Percentiles rank a stretch among this genome's conserved stretches.
Conservation (phyloP, 1,284 basidiomycete species). For the Papiliotrema terrestris region DNA sequence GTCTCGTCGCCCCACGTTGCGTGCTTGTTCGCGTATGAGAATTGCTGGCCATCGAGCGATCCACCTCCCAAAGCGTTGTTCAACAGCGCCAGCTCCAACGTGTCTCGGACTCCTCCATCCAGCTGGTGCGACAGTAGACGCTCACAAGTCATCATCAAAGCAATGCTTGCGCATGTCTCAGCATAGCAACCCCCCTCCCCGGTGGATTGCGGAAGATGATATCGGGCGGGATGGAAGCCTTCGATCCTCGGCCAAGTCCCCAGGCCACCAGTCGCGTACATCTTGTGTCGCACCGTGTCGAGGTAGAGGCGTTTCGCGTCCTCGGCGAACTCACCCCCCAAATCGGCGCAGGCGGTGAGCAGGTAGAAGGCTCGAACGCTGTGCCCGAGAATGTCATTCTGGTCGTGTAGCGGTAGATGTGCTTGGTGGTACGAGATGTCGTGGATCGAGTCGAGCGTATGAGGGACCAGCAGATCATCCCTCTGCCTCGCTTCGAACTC, state of each 20-base stretch:
- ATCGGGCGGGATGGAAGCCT: slow-evolving; percentile 23
- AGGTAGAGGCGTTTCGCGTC: slow-evolving; percentile 23
- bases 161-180: slow-evolving; percentile 39
- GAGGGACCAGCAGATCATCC: slow-evolving; percentile 8
- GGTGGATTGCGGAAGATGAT: slow-evolving; percentile 30
- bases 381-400: slow-evolving; percentile 30
- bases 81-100: slow-evolving; percentile 30
- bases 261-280: slow-evolving; percentile 37
- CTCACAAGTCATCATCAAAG: slow-evolving; percentile 37
- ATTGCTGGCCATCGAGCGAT: slow-evolving; percentile 26
- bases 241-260: slow-evolving; percentile 29
- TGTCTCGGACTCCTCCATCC: slow-evolving; percentile 26
- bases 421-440: slow-evolving; percentile 31
- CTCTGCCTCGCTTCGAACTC: slow-evolving; percentile 23
- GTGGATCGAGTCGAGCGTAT: slow-evolving; percentile 14
- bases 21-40: slow-evolving; percentile 35
- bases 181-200: slow-evolving; percentile 38
- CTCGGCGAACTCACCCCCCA: slow-evolving; percentile 23
- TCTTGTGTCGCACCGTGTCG: slow-evolving; percentile 25
- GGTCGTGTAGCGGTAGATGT: slow-evolving; percentile 25
- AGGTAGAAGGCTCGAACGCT: slow-evolving; percentile 34
- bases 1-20: slow-evolving; percentile 32
- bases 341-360: slow-evolving; percentile 28
- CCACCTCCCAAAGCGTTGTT: slow-evolving; percentile 35
- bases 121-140: slow-evolving; percentile 24